Percentiles rank a stretch among this genome's conserved stretches.
Conservation (phyloP, 1,139 yeast species). For the Kluyveromyces sp. region DNA sequence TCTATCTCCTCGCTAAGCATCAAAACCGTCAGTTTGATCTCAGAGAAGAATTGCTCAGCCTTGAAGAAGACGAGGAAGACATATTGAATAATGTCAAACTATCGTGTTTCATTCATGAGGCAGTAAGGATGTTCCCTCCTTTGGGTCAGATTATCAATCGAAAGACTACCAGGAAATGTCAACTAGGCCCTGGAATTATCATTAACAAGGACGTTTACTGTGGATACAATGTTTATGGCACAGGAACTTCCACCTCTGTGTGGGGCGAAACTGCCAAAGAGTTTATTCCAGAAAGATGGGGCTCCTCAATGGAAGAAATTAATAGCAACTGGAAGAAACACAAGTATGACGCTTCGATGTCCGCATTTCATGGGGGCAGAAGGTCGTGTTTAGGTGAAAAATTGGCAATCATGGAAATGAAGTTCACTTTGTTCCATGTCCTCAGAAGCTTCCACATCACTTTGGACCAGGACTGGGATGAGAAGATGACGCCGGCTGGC, state of each 20-base stretch:
- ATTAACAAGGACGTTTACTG: conserved; percentile 51
- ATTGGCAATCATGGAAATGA: conserved; percentile 45
- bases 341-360: conserved; percentile 41
- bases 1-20: conserved; percentile 43
- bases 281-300: conserved; percentile 57
- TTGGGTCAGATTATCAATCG: conserved; percentile 53
- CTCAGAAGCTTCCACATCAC: conserved; percentile 34
- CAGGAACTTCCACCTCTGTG: conserved; percentile 43
- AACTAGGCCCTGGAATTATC: conserved; percentile 38
- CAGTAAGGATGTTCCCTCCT: conserved; percentile 50
- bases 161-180: conserved; percentile 35
- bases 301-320: conserved; percentile 35
- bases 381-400: conserved; percentile 60
- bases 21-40: conserved; percentile 35
- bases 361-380: conserved; percentile 56
- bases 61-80: conserved; percentile 9
- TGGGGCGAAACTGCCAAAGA: conserved; percentile 48
- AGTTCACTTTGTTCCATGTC: conserved; percentile 36
- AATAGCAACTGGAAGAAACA: conserved; percentile 36
- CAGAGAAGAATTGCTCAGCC: conserved; percentile 30
- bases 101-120: conserved; percentile 43
- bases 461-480: conserved; percentile 43
- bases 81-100: conserved; percentile 12
- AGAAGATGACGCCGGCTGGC: conserved; percentile 45
- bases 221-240: conserved; percentile 51